Evolutionary conservation across 2,329 filamentous ascomycete genomes (phyloP), one percentile per base, ranked within the genome.

Genomic region (Exophiala oligosperma): DNA sequence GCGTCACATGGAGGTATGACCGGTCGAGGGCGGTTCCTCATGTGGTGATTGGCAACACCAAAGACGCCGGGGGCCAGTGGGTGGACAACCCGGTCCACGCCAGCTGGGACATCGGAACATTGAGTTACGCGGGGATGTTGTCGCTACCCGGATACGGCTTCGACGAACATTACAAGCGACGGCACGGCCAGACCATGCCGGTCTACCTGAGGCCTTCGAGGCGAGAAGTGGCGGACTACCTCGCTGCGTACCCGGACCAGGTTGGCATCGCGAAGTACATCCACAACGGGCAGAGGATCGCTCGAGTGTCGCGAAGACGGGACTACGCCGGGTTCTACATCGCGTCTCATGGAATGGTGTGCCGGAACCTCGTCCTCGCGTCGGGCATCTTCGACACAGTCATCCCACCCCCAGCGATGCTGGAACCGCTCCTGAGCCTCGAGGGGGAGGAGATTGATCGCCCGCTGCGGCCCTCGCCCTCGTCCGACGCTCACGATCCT

Each of bases 61-160:
- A 71, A 7, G 70, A 75, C 41, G 74, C 82, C 1, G 84, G 84
- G 14, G 84, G 84, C 5, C 83, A 86, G 67, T 86, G 84, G 84
- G 79, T 78, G 1, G 80, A 83, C 50, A 79, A 82, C 56, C 77
- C 79, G 0, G 74, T 78, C 12, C 74, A 74, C 26, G 77, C 79
- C 2, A 83, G 78, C 67, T 79, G 78, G 70, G 77, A 84, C 56
- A 84, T 85, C 61, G 81, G 81, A 44, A 81, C 83, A 0, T 67
- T 86, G 69, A 85, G 83, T 68, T 86, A 86, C 72, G 82, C 83
- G 2, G 82, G 84, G 57, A 82, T 84, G 78, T 74, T 86, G 5
- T 84, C 81, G 12, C 72, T 86, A 26, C 84, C 84, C 0, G 83
- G 81, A 0, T 86, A 85, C 67, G 79, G 79, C 4, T 84, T 84